A percentile compares a stretch with the other conserved stretches of the same genome.
Evolutionary conservation across 768 basidiomycete species (phyloP).

Genomic region (Cyathus striatus): DNA sequence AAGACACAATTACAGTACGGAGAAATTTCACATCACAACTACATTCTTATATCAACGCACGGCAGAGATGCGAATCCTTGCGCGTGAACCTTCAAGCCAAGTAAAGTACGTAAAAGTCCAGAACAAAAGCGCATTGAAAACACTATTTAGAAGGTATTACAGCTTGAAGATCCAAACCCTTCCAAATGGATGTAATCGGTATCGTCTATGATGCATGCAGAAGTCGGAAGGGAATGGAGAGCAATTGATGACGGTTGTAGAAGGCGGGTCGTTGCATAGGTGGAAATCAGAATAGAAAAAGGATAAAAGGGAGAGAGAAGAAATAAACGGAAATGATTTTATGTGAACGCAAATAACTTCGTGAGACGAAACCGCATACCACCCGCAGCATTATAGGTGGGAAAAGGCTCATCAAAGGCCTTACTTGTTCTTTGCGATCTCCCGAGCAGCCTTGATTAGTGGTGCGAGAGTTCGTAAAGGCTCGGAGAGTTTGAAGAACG

Average conservation of each 20-base stretch:
- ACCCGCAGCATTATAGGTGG: too few species aligned
- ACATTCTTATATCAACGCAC: too few species aligned
- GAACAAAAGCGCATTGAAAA: too few species aligned
- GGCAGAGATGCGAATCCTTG: too few species aligned
- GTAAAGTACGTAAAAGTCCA: too few species aligned
- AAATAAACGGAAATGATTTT: not conserved
- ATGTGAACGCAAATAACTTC: not conserved
- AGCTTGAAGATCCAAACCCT: not conserved
- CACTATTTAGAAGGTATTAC: not conserved
- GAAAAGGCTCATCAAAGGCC: too few species aligned
- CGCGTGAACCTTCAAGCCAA: too few species aligned
- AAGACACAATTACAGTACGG: not conserved
- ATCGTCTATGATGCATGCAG: not conserved
- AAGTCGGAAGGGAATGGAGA: not conserved
- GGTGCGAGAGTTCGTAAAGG: conserved; percentile 83
- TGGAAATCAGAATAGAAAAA: not conserved
- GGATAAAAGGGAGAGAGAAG: not conserved
- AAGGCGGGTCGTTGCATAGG: not conserved
- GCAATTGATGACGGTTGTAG: not conserved
- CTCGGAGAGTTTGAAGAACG: conserved; percentile 86
- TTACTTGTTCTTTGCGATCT: conserved; percentile 69
- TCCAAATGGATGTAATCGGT: not conserved
- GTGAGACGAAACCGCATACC: not conserved
- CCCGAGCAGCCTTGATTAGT: conserved; percentile 88
- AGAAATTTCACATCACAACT: too few species aligned